These are phyloP conservation scores for Microdochium paspali DNA, from an alignment of 2,329 filamentous ascomycete species.

Conservation along the genomic window DNA sequence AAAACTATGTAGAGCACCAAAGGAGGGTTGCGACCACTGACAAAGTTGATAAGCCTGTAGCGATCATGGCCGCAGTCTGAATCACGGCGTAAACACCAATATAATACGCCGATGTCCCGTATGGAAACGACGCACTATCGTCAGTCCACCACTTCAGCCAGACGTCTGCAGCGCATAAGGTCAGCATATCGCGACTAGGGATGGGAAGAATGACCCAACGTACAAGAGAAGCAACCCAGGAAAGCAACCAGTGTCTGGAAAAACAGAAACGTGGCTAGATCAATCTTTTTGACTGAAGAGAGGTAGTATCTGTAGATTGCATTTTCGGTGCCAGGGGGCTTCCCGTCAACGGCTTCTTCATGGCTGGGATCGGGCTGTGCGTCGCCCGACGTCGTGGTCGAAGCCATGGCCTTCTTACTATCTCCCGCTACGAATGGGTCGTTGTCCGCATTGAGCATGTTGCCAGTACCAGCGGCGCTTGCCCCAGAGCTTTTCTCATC, in stretches of 20 bases:
- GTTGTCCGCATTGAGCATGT: background rate
- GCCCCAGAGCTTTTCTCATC: background rate
- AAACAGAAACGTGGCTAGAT: background rate
- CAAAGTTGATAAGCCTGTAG: background rate
- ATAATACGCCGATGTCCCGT: slow-evolving; percentile 7
- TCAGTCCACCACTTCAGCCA: slow-evolving; percentile 21
- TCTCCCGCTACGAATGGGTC: too few species aligned
- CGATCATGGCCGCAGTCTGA: background rate
- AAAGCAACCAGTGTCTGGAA: background rate
- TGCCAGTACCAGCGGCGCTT: background rate
- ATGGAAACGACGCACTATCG: slow-evolving; percentile 7
- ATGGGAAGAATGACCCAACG: background rate
- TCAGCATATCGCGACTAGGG: too few species aligned
- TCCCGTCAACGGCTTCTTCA: background rate
- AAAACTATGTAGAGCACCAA: background rate
- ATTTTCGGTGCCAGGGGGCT: background rate
- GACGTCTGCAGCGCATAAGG: slow-evolving; percentile 8
- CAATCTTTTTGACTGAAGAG: background rate
- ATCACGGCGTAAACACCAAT: slow-evolving; percentile 8
- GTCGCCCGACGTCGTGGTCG: too few species aligned
- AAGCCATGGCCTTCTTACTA: too few species aligned
- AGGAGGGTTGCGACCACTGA: background rate
- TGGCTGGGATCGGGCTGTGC: too few species aligned
- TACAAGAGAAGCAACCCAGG: slow-evolving; percentile 1
- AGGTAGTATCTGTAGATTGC: background rate